A percentile compares a stretch with the other conserved stretches of the same genome.
These are phyloP conservation scores for Leccinum imitatum DNA, from an alignment of 768 basidiomycete genomes.

Conservation along the genomic window DNA sequence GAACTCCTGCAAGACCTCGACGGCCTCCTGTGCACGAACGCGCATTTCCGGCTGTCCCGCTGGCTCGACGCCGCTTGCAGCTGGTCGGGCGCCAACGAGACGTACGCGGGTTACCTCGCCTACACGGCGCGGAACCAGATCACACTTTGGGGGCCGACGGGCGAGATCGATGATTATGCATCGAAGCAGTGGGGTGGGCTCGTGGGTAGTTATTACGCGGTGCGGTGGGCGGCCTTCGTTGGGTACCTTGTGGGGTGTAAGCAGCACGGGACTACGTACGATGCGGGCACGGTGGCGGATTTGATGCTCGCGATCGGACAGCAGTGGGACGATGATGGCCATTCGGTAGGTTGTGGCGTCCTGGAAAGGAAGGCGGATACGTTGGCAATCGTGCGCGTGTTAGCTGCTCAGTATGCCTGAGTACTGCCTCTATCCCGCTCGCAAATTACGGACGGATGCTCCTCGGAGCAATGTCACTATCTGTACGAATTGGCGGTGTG, in stretches of 20 bases:
- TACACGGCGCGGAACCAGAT: constrained; percentile 43
- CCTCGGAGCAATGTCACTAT: too few species aligned
- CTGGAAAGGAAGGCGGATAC: not conserved
- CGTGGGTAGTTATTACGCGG: constrained; percentile 36
- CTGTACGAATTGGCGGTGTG: too few species aligned
- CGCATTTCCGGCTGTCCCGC: constrained; percentile 33
- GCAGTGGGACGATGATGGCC: constrained; percentile 22
- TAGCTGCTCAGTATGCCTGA: not conserved
- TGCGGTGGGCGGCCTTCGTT: constrained; percentile 38
- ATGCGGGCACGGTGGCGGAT: constrained; percentile 23
- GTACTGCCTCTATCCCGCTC: not conserved
- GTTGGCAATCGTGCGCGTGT: not conserved
- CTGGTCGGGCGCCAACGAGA: constrained; percentile 30
- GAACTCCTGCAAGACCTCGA: constrained; percentile 36
- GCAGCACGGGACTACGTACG: constrained; percentile 28
- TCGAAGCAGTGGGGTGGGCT: constrained; percentile 44
- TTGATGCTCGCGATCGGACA: constrained; percentile 36
- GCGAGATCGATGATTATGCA: constrained; percentile 43
- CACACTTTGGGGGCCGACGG: constrained; percentile 43
- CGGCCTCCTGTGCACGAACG: constrained; percentile 31
- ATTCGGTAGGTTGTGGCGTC: not conserved
- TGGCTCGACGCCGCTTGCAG: constrained; percentile 37
- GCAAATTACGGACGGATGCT: too few species aligned
- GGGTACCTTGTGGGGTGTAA: constrained; percentile 33
- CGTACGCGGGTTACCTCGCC: constrained; percentile 37